These are phyloP conservation scores for Ustilago curta DNA, from an alignment of 1,284 basidiomycete genomes.

Conservation along the genomic window DNA sequence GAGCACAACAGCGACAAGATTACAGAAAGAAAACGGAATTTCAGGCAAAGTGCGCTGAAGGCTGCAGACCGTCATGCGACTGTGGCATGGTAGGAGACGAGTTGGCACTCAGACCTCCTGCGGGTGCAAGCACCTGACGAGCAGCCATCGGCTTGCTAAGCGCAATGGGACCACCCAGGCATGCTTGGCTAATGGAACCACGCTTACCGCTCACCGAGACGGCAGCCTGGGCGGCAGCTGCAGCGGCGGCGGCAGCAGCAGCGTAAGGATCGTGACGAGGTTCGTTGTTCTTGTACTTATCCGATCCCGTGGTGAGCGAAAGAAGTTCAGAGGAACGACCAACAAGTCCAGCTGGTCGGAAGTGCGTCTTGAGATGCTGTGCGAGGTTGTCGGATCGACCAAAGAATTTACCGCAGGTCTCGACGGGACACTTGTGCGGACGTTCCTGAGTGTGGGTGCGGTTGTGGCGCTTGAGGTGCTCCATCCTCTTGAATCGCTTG, in stretches of 20 bases:
- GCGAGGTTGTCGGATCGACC: constrained; percentile 67
- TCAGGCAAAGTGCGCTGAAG: constrained; percentile 24
- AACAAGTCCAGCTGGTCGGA: constrained; percentile 54
- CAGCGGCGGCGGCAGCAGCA: constrained; percentile 52
- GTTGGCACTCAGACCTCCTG: constrained; percentile 41
- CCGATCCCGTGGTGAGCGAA: constrained; percentile 37
- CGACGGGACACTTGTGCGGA: constrained; percentile 65
- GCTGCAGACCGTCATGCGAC: constrained; percentile 11
- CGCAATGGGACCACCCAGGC: constrained; percentile 50
- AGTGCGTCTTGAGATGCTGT: constrained; percentile 69
- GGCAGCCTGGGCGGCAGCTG: constrained; percentile 51
- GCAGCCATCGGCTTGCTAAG: constrained; percentile 39
- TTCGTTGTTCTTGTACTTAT: constrained; percentile 45
- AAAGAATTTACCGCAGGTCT: constrained; percentile 66
- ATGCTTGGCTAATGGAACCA: constrained; percentile 28
- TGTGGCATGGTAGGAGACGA: constrained; percentile 27
- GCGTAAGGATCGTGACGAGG: constrained; percentile 62
- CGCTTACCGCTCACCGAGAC: constrained; percentile 34
- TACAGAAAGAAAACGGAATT: not conserved
- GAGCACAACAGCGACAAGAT: constrained; percentile 8
- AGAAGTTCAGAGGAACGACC: constrained; percentile 51
- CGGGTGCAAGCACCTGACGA: constrained; percentile 32
- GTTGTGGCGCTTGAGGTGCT: constrained; percentile 69
- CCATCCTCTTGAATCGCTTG: constrained; percentile 68
- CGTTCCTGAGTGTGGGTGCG: constrained; percentile 68